Base-by-base conservation (phyloP, 2,329 filamentous ascomycete genomes). In the Pleoardoris graminearum region DNA sequence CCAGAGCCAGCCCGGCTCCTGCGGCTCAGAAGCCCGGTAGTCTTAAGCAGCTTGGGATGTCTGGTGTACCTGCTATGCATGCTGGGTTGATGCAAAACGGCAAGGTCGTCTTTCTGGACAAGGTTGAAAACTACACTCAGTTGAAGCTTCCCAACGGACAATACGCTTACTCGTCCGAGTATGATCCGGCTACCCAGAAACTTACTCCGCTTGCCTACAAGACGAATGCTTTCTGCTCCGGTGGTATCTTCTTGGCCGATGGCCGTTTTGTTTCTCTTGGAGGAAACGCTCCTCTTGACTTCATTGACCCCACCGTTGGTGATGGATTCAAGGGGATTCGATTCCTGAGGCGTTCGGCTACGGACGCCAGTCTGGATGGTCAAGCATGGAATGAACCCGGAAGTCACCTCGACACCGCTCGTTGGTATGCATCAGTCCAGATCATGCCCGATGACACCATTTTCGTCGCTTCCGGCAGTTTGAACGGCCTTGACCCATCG, bases 21-120 rank as follows among this genome's bases (percentile, higher is more conserved):
- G 70, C 66, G 12, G 75, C 76, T 50, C 62, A 73, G 12, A 77
- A 76, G 42, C 75, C 76, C 29, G 80, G 79, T 27, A 69, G 69
- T 30, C 79, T 85, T 59, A 68, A 70, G 2, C 66, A 82, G 30
- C 75, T 81, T 49, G 83, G 82, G 16, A 71, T 78, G 51, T 82
- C 81, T 47, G 84, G 84, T 58, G 83, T 85, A n/a, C 82, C 83
- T 35, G 82, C 78, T 14, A 86, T 86, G 84, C 82, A 85, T 60
- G 83, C 82, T 56, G 81, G 77, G 60, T 75, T 86, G 19, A 75
- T 85, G 74, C 80, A 77, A 12, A 84, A 85, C 60, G 82, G 83
- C 21, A 75, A 77, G 46, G 82, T 85, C 10, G 75, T 83, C 32
- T 86, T 86, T 70, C 70, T 85, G 14, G 84, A 86, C 74, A 86